Percentiles rank a stretch among this genome's conserved stretches.
These are phyloP conservation scores for Colletotrichum agaves DNA, from an alignment of 2,329 filamentous ascomycete genomes.

Conservation along the genomic window DNA sequence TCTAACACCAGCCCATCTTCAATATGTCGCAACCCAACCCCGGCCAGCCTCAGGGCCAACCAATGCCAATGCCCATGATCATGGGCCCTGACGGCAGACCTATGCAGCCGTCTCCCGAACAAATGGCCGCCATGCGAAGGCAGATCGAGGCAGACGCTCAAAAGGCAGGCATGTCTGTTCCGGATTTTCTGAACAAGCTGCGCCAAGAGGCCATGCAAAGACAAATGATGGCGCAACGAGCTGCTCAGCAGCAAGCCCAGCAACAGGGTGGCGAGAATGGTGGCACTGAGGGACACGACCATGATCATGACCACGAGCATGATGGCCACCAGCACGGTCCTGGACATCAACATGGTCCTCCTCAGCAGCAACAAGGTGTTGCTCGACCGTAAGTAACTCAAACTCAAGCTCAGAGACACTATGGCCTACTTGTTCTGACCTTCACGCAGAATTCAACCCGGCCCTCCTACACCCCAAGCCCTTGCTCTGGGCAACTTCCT, in stretches of 20 bases:
- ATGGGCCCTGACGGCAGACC: constrained; percentile 43
- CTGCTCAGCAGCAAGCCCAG: constrained; percentile 39
- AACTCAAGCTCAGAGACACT: not conserved
- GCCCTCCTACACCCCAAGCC: constrained; percentile 88
- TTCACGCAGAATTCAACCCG: constrained; percentile 73
- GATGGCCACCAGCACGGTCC: constrained; percentile 43
- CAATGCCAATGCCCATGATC: constrained; percentile 48
- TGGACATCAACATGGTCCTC: constrained; percentile 39
- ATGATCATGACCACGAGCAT: constrained; percentile 40
- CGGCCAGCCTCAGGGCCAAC: not conserved
- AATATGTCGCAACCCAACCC: constrained; percentile 25
- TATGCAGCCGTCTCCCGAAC: constrained; percentile 71
- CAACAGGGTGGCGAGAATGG: constrained; percentile 7
- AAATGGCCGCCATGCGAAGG: constrained; percentile 85
- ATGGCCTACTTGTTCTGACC: constrained; percentile 40
- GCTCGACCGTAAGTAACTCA: constrained; percentile 3
- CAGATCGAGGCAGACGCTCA: constrained; percentile 85
- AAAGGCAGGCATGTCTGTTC: constrained; percentile 85
- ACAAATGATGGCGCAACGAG: constrained; percentile 54
- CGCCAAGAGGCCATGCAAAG: constrained; percentile 65
- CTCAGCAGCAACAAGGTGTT: constrained; percentile 43
- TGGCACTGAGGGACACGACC: constrained; percentile 35
- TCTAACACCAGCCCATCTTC: constrained; percentile 7
- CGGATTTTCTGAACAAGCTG: constrained; percentile 81
- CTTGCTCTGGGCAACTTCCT: constrained; percentile 91